These are phyloP conservation scores for Ceratopteris richardii DNA, from an alignment of 75 land plant species.

Conservation along the genomic window DNA sequence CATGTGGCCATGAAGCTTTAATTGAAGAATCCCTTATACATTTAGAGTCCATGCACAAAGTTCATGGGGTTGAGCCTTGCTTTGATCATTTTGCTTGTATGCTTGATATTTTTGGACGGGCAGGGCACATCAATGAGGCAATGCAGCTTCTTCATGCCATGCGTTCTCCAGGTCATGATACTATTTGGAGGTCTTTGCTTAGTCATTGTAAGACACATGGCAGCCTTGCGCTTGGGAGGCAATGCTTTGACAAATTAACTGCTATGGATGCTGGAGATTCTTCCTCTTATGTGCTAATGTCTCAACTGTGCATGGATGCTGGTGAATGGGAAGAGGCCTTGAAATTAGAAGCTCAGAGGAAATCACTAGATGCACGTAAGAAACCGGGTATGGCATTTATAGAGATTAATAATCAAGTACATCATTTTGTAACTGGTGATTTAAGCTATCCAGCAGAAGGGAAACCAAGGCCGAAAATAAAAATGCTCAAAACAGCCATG, in stretches of 20 bases:
- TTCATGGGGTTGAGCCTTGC: slow-evolving; percentile 1
- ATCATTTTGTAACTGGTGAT: neutral
- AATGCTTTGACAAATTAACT: neutral
- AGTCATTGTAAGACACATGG: slow-evolving; percentile 4
- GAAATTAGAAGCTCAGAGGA: neutral
- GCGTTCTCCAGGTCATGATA: slow-evolving; percentile 5
- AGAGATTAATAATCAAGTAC: neutral
- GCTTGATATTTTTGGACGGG: slow-evolving; percentile 8
- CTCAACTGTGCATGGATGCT: neutral
- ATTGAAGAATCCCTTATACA: neutral
- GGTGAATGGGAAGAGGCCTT: neutral
- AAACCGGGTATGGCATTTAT: slow-evolving; percentile 3
- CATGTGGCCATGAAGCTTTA: slow-evolving; percentile 11
- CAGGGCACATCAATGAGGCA: slow-evolving; percentile 9
- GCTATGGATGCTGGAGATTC: neutral
- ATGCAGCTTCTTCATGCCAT: neutral
- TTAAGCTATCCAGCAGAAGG: neutral
- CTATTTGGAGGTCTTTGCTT: slow-evolving; percentile 8
- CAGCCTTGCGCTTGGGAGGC: neutral
- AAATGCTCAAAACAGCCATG: neutral
- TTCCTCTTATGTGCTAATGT: slow-evolving; percentile 2
- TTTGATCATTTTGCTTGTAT: slow-evolving; percentile 7
- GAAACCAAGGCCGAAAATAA: neutral
- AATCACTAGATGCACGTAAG: neutral
- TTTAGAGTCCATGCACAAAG: slow-evolving; percentile 1